Evolutionary conservation across 768 basidiomycete species (phyloP).

Genomic region (Phaeolepiota aurea): DNA sequence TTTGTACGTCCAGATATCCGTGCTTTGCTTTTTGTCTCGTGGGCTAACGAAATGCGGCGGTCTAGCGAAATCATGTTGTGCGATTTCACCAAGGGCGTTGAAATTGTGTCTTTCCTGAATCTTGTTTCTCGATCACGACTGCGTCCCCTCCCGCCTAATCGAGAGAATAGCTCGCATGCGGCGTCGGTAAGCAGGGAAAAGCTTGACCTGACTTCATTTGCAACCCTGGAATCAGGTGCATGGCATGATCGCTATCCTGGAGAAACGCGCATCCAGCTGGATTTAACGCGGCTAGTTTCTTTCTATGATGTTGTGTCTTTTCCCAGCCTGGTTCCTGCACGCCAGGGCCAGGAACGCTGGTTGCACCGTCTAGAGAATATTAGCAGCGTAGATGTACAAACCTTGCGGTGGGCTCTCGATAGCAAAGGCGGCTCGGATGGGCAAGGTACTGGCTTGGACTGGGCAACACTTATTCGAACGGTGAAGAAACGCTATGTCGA

Average conservation of each 20-base stretch:
- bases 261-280: conserved; percentile 22
- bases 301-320: conserved; percentile 24
- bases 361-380: conserved; percentile 21
- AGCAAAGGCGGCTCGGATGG: background rate
- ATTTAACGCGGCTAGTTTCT: conserved; percentile 23
- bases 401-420: conserved; percentile 6
- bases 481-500: conserved; percentile 20
- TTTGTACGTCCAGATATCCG: conserved; percentile 24
- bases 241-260: conserved; percentile 27
- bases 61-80: conserved; percentile 29
- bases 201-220: background rate
- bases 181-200: too few relatives aligned
- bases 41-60: too few relatives aligned
- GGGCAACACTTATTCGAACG: conserved; percentile 18
- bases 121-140: conserved; percentile 8
- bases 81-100: conserved; percentile 24
- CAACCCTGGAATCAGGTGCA: conserved; percentile 11
- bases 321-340: conserved; percentile 18
- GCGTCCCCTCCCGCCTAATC: background rate
- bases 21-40: background rate
- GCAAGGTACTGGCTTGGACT: conserved; percentile 20
- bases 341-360: conserved; percentile 16
- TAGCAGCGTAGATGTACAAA: conserved; percentile 13
- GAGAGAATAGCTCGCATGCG: background rate
- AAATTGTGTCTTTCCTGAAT: conserved; percentile 20